Evolutionary conservation across 495 filamentous ascomycete genomes (phyloP), one percentile per base, ranked within the genome.

Genomic region (Hypoxylon lenormandii): DNA sequence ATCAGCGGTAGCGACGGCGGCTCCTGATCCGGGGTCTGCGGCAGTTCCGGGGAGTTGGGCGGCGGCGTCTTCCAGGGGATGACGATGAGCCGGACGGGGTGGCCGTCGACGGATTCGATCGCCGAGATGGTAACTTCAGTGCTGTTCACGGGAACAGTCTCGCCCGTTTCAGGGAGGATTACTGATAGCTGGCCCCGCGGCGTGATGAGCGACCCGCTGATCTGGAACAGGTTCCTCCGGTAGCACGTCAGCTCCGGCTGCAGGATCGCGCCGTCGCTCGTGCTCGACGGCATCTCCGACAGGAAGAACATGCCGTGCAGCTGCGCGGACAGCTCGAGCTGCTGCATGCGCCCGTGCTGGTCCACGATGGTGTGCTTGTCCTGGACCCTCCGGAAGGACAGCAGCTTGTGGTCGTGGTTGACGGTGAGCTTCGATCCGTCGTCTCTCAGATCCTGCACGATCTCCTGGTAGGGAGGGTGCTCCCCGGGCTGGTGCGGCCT

Each of bases 291-390:
- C 64, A 93, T 90, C 77, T 97, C 93, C 60, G 93, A 93, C 19
- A 97, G 84, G 75, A 96, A 97, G 80, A 97, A 97, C 92, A 96
- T 97, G 77, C 93, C 93, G 76, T 96, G 92, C 43, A 97, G 85
- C 77, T 96, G 93, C 42, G 93, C 92, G 28, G 91, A 86, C 19
- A 96, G 82, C 55, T 86, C 84, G 43, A 86, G 82, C 55, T 84
- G 80, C 69, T 85, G 82, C 67, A 85, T 80, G 48, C 83, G 80
- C 15, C 84, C 85, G 73, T 84, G 82, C 37, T 77, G 73, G 65
- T 87, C 85, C 66, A 85, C 76, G 16, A 86, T 81, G 54, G 84
- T 86, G 72, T 85, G 83, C 76, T 85, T 85, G 70, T 86, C 83
- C 49, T 79, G 82, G 28, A 81, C 72, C 64, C 80, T 82, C 66